Evolutionary conservation across 352 stramenopile species (phyloP).

Genomic region (Globisporangium spinosum): DNA sequence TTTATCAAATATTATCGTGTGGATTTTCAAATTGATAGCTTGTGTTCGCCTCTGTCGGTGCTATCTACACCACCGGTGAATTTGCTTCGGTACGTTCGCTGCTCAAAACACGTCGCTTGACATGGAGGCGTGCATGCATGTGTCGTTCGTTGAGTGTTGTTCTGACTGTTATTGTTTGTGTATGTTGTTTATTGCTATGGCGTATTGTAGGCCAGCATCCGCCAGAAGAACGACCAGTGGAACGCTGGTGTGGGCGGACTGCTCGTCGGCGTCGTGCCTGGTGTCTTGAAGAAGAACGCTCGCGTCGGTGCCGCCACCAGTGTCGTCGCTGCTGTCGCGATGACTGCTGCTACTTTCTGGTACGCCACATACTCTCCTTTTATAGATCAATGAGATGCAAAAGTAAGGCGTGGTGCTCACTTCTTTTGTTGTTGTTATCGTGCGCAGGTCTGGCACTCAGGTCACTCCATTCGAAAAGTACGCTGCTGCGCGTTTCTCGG

Average conservation of each 20-base stretch:
- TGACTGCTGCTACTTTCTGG: slow-evolving; percentile 67
- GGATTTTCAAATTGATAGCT: slow-evolving; percentile 32
- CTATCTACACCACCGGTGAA: slow-evolving; percentile 65
- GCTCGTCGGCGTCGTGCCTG: slow-evolving; percentile 62
- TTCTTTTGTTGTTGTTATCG: background rate
- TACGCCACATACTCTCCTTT: slow-evolving; percentile 23
- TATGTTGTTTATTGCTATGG: background rate
- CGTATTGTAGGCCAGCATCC: slow-evolving; percentile 37
- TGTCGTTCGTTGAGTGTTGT: background rate
- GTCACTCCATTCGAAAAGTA: slow-evolving; percentile 68
- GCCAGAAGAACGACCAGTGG: slow-evolving; percentile 65
- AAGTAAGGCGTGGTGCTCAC: background rate
- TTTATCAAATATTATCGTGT: background rate
- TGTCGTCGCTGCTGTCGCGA: slow-evolving; percentile 37
- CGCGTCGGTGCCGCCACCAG: slow-evolving; percentile 51
- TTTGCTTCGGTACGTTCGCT: slow-evolving; percentile 36
- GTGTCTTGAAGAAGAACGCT: slow-evolving; percentile 74
- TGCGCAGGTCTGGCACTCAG: slow-evolving; percentile 40
- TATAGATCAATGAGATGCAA: background rate
- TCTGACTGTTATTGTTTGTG: background rate
- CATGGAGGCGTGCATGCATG: background rate
- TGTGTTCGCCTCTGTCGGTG: slow-evolving; percentile 63
- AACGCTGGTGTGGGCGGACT: slow-evolving; percentile 68
- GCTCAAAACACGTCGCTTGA: background rate
- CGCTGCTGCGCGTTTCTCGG: slow-evolving; percentile 38